Base-by-base conservation (phyloP, 352 stramenopile species). In the Phytophthora palmivora region DNA sequence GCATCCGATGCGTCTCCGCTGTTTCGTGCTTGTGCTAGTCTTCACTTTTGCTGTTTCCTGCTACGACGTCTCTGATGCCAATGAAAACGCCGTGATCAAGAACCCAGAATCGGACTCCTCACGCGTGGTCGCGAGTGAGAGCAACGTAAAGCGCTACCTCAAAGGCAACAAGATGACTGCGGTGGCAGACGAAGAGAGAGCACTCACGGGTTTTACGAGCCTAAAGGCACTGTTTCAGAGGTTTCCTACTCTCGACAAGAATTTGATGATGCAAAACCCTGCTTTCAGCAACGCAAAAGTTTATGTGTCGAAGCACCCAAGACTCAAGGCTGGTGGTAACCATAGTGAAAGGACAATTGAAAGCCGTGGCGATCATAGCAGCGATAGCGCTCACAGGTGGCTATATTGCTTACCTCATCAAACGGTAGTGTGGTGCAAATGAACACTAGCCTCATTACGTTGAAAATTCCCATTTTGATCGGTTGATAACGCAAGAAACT, bases 371-470 rank as follows among this genome's bases (percentile, higher is more conserved):
- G 6, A 58, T 63, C 30, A 58, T 69, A 8, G 52, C 36, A 50
- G 60, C 47, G 16, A n/a, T 63, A 8, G 52, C 51, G 12, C 28
- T 69, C 1, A 30, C n/a, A 49, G 60, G 60, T 9, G 52, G 60
- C 3, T 58, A 58, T 39, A 36, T 69, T 28, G 48, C 42, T 15
- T 67, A 67, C 28, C 42, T 60, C 9, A 22, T 67, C n/a, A 60
- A 67, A 24, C 42, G 28, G 14, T 67, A 50, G 19, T 36, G n/a
- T 28, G 24, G 24, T 6, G 6, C 24, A 28, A 6, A n/a, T n/a
- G 24, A 28, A 28, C 6, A 28, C 24, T 28, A 6, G n/a, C n/a
- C n/a, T n/a, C 24, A 6, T 28, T 6, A 28, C 6, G 24, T 28
- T 28, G 24, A 28, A 6, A 28, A 6, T 28, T 3, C 6, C 6